phyloP scores from a whole-genome alignment of 352 stramenopile species.

The Phytophthora pseudosyringae region DNA sequence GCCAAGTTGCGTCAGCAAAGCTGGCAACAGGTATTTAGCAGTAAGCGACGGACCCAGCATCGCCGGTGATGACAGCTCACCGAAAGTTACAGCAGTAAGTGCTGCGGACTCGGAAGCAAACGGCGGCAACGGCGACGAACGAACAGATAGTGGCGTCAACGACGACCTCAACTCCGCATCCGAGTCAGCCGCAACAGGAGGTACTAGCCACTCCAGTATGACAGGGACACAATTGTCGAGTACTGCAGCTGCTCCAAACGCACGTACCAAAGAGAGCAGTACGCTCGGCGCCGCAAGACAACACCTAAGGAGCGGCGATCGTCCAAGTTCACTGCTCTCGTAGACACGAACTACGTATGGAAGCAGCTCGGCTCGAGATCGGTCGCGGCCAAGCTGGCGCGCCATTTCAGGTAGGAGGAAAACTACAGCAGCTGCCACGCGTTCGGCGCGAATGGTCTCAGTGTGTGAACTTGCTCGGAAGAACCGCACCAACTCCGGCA shows the following conservation, averaged over 20 bases:
- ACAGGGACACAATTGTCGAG: constrained; percentile 66
- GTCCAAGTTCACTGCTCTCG: constrained; percentile 53
- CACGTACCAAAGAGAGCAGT: constrained; percentile 46
- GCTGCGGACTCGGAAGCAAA: constrained; percentile 55
- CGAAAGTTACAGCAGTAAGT: constrained; percentile 52
- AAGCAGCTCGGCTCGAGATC: constrained; percentile 44
- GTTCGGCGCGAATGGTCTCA: constrained; percentile 48
- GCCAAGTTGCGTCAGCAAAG: constrained; percentile 59
- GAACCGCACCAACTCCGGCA: constrained; percentile 62
- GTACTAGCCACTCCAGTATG: constrained; percentile 70
- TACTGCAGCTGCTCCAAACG: constrained; percentile 55
- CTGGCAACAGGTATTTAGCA: constrained; percentile 66
- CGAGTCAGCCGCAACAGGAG: constrained; percentile 20
- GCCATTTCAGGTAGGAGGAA: constrained; percentile 61
- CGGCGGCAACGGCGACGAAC: constrained; percentile 21
- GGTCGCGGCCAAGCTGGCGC: constrained; percentile 44
- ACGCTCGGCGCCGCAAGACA: constrained; percentile 61
- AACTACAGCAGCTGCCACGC: constrained; percentile 59
- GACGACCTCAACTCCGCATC: constrained; percentile 23
- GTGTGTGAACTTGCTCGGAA: constrained; percentile 55
- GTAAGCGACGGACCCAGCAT: constrained; percentile 65
- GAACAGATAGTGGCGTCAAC: constrained; percentile 20
- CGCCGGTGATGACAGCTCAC: constrained; percentile 56
- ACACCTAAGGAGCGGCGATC: constrained; percentile 31
- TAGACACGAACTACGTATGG: constrained; percentile 63